These are phyloP conservation scores for Calcarisporium arbuscula DNA, from an alignment of 2,329 filamentous ascomycete species.

Conservation along the genomic window DNA sequence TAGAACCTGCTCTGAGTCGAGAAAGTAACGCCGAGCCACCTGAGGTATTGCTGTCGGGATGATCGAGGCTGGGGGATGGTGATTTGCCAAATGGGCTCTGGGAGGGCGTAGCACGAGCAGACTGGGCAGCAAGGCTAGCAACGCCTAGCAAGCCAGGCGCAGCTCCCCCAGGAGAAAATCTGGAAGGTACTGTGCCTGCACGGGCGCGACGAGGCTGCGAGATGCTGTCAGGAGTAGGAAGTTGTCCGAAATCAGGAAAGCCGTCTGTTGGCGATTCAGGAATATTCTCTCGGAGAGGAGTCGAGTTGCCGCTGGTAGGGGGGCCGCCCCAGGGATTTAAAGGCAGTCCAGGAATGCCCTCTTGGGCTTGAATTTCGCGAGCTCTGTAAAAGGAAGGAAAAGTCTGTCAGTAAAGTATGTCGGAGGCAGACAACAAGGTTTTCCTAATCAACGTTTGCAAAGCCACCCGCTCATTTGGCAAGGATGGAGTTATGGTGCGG, in stretches of 20 bases:
- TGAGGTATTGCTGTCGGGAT: conserved; percentile 36
- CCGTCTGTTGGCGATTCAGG: conserved; percentile 94
- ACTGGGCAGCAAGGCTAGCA: conserved; percentile 61
- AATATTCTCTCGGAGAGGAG: conserved; percentile 92
- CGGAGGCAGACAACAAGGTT: not conserved
- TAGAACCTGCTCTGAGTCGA: conserved; percentile 82
- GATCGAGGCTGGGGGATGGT: conserved; percentile 47
- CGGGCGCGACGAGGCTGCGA: conserved; percentile 72
- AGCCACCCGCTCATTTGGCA: too few species aligned
- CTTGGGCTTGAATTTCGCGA: conserved; percentile 93
- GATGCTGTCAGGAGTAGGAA: conserved; percentile 59
- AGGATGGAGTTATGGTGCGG: too few species aligned
- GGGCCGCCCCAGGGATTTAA: conserved; percentile 86
- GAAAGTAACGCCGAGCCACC: conserved; percentile 71
- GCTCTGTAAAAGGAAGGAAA: conserved; percentile 52
- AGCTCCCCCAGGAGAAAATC: conserved; percentile 74
- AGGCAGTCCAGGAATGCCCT: conserved; percentile 67
- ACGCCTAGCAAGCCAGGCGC: conserved; percentile 53
- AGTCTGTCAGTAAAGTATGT: not conserved
- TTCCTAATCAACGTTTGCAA: too few species aligned
- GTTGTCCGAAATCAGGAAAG: conserved; percentile 81
- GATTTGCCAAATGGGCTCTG: conserved; percentile 76
- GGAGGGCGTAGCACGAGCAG: conserved; percentile 77
- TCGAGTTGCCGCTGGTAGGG: conserved; percentile 92
- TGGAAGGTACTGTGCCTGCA: conserved; percentile 92